Evolutionary conservation across 495 filamentous ascomycete genomes (phyloP).

Genomic region (Geopyxis carbonaria): DNA sequence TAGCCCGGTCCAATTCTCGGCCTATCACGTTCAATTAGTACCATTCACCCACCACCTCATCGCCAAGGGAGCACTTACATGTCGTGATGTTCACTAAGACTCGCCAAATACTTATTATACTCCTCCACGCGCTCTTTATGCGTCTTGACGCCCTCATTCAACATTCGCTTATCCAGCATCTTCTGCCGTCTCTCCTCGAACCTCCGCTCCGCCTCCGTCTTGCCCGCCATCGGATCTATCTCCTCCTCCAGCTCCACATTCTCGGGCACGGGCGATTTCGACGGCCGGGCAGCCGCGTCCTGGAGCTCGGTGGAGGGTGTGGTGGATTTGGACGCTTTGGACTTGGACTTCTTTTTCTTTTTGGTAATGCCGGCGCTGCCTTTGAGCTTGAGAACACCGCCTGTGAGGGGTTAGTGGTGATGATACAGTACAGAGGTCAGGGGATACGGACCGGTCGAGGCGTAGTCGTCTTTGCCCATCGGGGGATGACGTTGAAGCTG

Average conservation of each 20-base stretch:
- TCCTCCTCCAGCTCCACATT: slow-evolving; percentile 6
- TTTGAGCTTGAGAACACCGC: slow-evolving; percentile 22
- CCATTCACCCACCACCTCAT: not conserved
- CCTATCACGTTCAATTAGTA: slow-evolving; percentile 16
- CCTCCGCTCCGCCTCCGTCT: slow-evolving; percentile 73
- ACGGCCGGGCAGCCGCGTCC: not conserved
- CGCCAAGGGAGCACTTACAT: slow-evolving; percentile 36
- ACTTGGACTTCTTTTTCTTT: slow-evolving; percentile 22
- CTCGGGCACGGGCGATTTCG: not conserved
- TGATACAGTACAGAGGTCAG: not conserved
- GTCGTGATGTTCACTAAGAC: slow-evolving; percentile 91
- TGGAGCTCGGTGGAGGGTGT: not conserved
- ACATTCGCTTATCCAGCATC: slow-evolving; percentile 53
- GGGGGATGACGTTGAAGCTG: not conserved
- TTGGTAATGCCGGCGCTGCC: slow-evolving; percentile 21
- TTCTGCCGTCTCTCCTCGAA: slow-evolving; percentile 46
- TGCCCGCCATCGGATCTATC: slow-evolving; percentile 28
- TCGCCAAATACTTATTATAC: slow-evolving; percentile 79
- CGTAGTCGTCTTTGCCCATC: slow-evolving; percentile 25
- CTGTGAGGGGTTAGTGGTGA: slow-evolving; percentile 11
- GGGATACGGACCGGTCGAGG: slow-evolving; percentile 12
- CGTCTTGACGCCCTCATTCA: slow-evolving; percentile 66
- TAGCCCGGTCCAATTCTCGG: slow-evolving; percentile 26
- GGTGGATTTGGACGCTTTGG: not conserved
- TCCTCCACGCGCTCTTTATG: slow-evolving; percentile 96